Percentiles rank a stretch among this genome's conserved stretches.
Evolutionary conservation across 805 yeast genomes (phyloP).

Genomic region (Scheffersomyces spartinae): DNA sequence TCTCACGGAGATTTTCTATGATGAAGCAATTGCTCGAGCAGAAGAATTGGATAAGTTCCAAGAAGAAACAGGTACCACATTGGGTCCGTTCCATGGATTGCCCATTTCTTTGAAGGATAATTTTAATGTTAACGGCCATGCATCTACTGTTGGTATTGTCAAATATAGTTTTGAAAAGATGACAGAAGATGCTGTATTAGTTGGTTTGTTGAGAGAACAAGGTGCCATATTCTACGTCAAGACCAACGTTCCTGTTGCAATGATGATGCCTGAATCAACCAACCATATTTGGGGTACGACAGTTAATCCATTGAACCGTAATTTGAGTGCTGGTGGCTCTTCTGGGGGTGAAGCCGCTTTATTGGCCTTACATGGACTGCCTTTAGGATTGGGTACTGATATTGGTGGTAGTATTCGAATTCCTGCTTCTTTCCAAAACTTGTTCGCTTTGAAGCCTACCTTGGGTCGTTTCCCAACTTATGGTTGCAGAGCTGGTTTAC

Average conservation of each 20-base stretch:
- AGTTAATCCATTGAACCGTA: constrained; percentile 31
- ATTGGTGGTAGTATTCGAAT: constrained; percentile 41
- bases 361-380: constrained; percentile 32
- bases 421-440: constrained; percentile 33
- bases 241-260: constrained; percentile 42
- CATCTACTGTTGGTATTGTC: constrained; percentile 39
- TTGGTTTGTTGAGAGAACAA: constrained; percentile 22
- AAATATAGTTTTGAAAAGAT: constrained; percentile 28
- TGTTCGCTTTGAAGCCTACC: constrained; percentile 34
- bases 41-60: constrained; percentile 13
- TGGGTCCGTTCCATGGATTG: constrained; percentile 20
- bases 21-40: constrained; percentile 14
- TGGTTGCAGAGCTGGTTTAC: constrained; percentile 18
- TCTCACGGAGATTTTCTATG: constrained; percentile 24
- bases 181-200: constrained; percentile 27
- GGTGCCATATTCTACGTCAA: constrained; percentile 48
- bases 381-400: constrained; percentile 44
- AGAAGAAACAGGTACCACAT: constrained; percentile 6
- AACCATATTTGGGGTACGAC: constrained; percentile 36
- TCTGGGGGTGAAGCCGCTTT: constrained; percentile 46
- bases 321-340: constrained; percentile 39
- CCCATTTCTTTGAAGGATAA: constrained; percentile 30
- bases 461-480: constrained; percentile 32
- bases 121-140: constrained; percentile 34
- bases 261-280: constrained; percentile 38